Evolutionary conservation across 768 basidiomycete species (phyloP), one percentile per base, ranked within the genome.

Genomic region (Mycena galericulata): DNA sequence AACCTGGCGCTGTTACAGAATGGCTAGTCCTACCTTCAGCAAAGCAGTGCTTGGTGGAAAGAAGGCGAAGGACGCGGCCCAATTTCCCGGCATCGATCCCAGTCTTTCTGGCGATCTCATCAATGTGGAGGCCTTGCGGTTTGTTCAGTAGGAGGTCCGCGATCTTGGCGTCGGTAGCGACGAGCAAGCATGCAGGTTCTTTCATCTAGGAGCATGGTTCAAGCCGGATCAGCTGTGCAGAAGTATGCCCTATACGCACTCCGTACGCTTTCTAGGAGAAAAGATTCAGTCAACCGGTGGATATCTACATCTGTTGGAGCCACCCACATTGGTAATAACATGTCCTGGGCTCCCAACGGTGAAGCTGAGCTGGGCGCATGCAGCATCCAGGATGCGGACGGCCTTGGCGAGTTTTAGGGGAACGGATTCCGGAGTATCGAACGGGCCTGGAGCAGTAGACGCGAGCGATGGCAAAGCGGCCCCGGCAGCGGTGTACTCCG

Each of bases 1-100:
- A 8, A 29, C 18, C 6, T 2, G 15, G n/a, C 9, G 27, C 12
- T 6, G 24, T 0, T 53, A 30, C 18, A 11, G 11, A 22, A 8
- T 36, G 47, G 62, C 68, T 34, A 17, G 46, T 15, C 30, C 22
- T 26, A 82, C 81, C 77, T 77, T 83, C 82, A 43, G 73, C 67
- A 68, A 82, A 85, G 62, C 78, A 77, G 66, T 85, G 81, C 49
- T 78, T 81, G 15, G 81, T 76, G 20, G 82, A 79, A 12, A 86
- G 77, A 4, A 79, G 67, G 8, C 83, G 79, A 57, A 86, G 64
- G 34, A 85, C 76, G 2, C 83, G 75, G 1, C 76, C 78, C 0
- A 85, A 73, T 62, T 85, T 86, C 29, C 68, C 75, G 3, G 72
- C 56, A n/a, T 84, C 75, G 5, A 85, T 68, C 5, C 80, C 76